Percentiles rank a stretch among this genome's conserved stretches.
These are phyloP conservation scores for Lathyrus oleraceus DNA, from an alignment of 306 rosid species.

Conservation along the genomic window DNA sequence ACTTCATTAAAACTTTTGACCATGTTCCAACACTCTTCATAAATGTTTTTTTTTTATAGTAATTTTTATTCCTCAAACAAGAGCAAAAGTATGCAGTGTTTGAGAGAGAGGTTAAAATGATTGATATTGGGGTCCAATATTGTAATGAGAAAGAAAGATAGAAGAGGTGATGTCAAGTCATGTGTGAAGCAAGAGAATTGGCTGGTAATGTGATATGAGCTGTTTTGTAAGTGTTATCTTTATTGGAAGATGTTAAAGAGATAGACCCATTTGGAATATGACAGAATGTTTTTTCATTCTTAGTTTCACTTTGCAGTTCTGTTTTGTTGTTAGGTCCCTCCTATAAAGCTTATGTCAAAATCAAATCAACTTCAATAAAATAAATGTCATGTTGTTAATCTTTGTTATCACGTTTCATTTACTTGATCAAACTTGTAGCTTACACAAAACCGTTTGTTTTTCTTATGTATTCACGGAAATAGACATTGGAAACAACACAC, in stretches of 20 bases:
- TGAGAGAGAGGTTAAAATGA: neutral
- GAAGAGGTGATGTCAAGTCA: constrained; percentile 64
- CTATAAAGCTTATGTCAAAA: constrained; percentile 32
- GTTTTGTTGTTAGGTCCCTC: constrained; percentile 43
- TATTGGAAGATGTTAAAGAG: constrained; percentile 66
- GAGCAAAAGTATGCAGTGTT: constrained; percentile 33
- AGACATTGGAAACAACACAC: neutral
- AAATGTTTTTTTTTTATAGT: neutral
- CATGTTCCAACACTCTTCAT: constrained; percentile 33
- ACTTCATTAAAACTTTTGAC: constrained; percentile 70
- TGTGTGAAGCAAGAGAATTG: constrained; percentile 47
- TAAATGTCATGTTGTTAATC: constrained; percentile 15
- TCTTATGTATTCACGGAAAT: neutral
- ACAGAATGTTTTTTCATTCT: constrained; percentile 42
- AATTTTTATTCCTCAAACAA: constrained; percentile 39
- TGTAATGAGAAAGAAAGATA: constrained; percentile 45
- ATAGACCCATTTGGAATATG: constrained; percentile 55
- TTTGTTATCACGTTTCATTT: constrained; percentile 17
- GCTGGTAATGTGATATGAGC: constrained; percentile 37
- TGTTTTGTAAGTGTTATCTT: constrained; percentile 51
- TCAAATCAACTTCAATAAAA: constrained; percentile 30
- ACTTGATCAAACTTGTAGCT: constrained; percentile 16
- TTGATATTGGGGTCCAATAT: neutral
- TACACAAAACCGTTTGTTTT: constrained; percentile 9
- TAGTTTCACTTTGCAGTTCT: constrained; percentile 46